Percentiles rank a stretch among this genome's conserved stretches.
phyloP scores from a whole-genome alignment of 2,329 filamentous ascomycete species.

The Sporothrix globosa region DNA sequence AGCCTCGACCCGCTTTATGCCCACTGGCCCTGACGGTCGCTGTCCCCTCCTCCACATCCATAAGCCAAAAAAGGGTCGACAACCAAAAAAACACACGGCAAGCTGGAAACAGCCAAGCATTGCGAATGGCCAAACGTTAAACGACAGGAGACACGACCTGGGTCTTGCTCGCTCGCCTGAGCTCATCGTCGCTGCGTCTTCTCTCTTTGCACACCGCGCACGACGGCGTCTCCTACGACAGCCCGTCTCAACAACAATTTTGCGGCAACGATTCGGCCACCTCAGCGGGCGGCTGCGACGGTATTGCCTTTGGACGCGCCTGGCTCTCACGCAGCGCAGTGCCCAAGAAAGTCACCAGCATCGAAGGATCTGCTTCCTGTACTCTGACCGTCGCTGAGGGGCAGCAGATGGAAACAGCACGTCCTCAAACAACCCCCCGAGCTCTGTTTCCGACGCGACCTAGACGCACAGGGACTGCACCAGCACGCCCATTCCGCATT shows the following conservation, averaged over 20 bases:
- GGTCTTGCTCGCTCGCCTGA: constrained; percentile 3
- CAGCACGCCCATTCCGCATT: background rate
- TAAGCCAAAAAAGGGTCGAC: constrained; percentile 26
- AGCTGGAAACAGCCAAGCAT: constrained; percentile 26
- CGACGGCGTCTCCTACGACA: background rate
- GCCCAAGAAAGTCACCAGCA: background rate
- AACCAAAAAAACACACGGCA: constrained; percentile 21
- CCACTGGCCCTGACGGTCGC: constrained; percentile 17
- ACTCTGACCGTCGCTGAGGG: constrained; percentile 17
- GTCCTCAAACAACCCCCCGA: constrained; percentile 10
- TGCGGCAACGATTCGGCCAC: constrained; percentile 5
- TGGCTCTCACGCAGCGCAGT: background rate
- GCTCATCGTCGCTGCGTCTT: background rate
- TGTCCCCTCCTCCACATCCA: constrained; percentile 28
- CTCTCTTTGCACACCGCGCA: background rate
- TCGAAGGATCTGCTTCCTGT: background rate
- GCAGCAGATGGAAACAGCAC: constrained; percentile 1
- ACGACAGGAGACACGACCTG: constrained; percentile 20
- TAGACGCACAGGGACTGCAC: constrained; percentile 21
- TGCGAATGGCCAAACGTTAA: constrained; percentile 20
- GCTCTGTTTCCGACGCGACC: constrained; percentile 23
- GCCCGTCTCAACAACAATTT: background rate
- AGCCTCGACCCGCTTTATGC: constrained; percentile 34
- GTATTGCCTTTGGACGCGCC: background rate
- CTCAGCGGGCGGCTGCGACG: background rate